Conservation (phyloP, 257 asterid species). For the Solanum medicagineum region DNA sequence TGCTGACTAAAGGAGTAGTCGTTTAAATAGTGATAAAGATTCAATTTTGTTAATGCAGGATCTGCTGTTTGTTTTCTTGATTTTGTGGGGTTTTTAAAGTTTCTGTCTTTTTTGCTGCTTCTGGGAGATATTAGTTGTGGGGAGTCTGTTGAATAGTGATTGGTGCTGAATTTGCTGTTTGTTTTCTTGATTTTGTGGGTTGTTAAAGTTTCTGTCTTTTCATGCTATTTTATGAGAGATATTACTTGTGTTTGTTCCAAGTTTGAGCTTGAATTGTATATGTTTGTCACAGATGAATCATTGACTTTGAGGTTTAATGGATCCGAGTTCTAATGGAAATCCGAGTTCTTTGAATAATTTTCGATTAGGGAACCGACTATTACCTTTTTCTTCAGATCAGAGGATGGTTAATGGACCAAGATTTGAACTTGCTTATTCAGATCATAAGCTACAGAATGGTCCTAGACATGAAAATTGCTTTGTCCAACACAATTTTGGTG, state of each 20-base stretch:
- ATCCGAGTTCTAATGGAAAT: slow-evolving; percentile 29
- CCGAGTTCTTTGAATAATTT: slow-evolving; percentile 28
- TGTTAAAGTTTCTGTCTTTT: neutral
- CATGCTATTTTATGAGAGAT: neutral
- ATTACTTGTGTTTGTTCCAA: neutral
- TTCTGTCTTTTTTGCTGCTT: neutral
- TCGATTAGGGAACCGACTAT: slow-evolving; percentile 23
- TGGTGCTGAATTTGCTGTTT: neutral
- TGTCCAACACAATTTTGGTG: neutral
- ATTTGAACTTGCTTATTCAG: slow-evolving; percentile 21
- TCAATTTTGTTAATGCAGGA: neutral
- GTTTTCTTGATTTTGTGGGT: neutral
- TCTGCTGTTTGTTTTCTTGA: neutral
- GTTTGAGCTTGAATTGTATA: neutral
- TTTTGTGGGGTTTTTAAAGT: neutral
- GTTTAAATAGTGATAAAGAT: neutral
- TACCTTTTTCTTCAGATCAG: slow-evolving; percentile 3
- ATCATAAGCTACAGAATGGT: slow-evolving; percentile 12
- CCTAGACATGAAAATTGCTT: neutral
- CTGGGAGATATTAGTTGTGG: neutral
- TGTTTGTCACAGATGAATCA: neutral
- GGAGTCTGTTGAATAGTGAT: neutral
- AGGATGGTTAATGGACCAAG: slow-evolving; percentile 10
- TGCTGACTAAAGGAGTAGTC: neutral
- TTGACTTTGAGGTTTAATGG: slow-evolving; percentile 22